Conservation (phyloP, 2,329 filamentous ascomycete species). For the Fusarium verticillioides region DNA sequence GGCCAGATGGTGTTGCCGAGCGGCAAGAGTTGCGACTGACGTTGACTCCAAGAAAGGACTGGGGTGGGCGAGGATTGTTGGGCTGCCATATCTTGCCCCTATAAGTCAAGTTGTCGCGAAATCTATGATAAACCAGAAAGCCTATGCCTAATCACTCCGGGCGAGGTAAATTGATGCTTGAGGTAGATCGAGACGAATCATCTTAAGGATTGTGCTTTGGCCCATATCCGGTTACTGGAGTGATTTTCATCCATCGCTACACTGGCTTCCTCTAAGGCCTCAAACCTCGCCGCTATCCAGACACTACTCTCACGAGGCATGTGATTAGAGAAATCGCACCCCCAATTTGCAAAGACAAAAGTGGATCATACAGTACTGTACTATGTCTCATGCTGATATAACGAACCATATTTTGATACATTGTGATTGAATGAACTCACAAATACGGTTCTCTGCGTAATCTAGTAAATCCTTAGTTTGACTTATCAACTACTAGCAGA, state of each 20-base stretch:
- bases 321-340: not conserved
- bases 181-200: not conserved
- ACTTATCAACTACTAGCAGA: not conserved
- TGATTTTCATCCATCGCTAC: not conserved
- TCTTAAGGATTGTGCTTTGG: not conserved
- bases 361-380: not conserved
- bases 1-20: conserved; percentile 55
- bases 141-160: not conserved
- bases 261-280: not conserved
- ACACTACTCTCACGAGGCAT: not conserved
- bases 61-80: conserved; percentile 90
- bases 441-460: not conserved
- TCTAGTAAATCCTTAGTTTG: not conserved
- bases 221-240: not conserved
- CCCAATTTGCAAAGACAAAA: not conserved
- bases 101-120: conserved; percentile 52
- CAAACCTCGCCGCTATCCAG: not conserved
- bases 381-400: not conserved
- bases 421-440: not conserved
- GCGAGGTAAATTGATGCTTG: not conserved
- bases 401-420: not conserved
- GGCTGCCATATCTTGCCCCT: conserved; percentile 90
- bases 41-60: conserved; percentile 80
- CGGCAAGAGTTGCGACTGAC: conserved; percentile 73
- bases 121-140: not conserved